These are phyloP conservation scores for Plantago elongata DNA, from an alignment of 257 asterid genomes.

Conservation along the genomic window DNA sequence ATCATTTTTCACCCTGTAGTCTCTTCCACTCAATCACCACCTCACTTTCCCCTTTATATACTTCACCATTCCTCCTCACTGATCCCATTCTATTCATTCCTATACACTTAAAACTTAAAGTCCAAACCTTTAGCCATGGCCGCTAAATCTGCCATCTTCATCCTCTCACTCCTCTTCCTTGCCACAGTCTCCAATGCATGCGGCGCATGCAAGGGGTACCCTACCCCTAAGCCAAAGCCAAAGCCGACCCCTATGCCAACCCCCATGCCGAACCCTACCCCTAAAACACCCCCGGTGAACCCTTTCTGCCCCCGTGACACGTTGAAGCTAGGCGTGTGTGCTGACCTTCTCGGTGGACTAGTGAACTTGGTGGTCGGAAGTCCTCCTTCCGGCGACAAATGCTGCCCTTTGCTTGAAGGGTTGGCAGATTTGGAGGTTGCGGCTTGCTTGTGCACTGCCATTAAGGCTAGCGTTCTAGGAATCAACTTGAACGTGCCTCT, in stretches of 20 bases:
- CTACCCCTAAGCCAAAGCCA: constrained; percentile 13
- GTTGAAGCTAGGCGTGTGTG: constrained; percentile 67
- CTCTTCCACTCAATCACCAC: constrained; percentile 46
- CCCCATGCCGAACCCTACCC: constrained; percentile 18
- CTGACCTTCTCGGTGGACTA: constrained; percentile 49
- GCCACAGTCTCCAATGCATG: constrained; percentile 41
- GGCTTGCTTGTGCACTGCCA: constrained; percentile 79
- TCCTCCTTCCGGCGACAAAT: constrained; percentile 48
- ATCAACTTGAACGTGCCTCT: constrained; percentile 67
- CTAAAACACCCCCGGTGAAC: constrained; percentile 49
- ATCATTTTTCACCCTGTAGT: neutral
- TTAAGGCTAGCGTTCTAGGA: constrained; percentile 78
- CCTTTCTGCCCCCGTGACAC: constrained; percentile 76
- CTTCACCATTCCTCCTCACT: constrained; percentile 21
- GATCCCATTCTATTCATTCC: constrained; percentile 15
- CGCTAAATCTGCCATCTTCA: constrained; percentile 21
- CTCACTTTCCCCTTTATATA: constrained; percentile 56
- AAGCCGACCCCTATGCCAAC: constrained; percentile 21
- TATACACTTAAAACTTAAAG: constrained; percentile 9
- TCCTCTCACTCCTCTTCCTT: constrained; percentile 38
- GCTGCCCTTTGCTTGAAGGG: constrained; percentile 67
- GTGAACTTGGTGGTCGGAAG: constrained; percentile 41
- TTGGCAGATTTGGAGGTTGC: constrained; percentile 77
- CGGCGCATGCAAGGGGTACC: constrained; percentile 30
- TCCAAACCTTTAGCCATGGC: constrained; percentile 40